Percentiles rank a stretch among this genome's conserved stretches.
These are phyloP conservation scores for Podaxis mareebaensis DNA, from an alignment of 768 basidiomycete genomes.

Conservation along the genomic window DNA sequence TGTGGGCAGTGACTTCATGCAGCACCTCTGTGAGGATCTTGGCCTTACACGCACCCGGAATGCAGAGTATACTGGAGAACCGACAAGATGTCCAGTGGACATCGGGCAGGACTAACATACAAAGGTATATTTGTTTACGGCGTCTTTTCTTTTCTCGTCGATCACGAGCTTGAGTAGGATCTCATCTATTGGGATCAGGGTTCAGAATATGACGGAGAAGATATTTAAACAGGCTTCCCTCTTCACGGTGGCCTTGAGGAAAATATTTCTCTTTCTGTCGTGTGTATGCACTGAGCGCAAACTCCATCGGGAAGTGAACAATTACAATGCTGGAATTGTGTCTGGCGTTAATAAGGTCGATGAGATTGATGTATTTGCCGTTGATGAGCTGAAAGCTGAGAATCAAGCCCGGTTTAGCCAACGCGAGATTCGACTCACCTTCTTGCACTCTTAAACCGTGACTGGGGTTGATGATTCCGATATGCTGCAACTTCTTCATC, in stretches of 20 bases:
- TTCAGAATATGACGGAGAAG: conserved; percentile 32
- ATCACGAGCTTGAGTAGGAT: background rate
- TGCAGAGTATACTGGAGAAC: too few species aligned
- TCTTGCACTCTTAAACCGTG: conserved; percentile 27
- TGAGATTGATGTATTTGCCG: conserved; percentile 37
- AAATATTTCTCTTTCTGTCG: conserved; percentile 27
- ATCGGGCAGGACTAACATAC: background rate
- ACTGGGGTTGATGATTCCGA: conserved; percentile 28
- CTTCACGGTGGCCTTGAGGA: conserved; percentile 29
- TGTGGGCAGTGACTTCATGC: too few species aligned
- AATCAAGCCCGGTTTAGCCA: background rate
- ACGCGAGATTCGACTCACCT: background rate
- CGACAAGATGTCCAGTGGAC: background rate
- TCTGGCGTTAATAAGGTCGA: conserved; percentile 34
- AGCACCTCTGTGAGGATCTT: too few species aligned
- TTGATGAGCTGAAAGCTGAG: conserved; percentile 26
- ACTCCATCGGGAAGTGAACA: conserved; percentile 25
- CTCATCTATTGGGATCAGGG: conserved; percentile 8
- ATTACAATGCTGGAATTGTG: conserved; percentile 14
- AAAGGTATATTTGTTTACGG: background rate
- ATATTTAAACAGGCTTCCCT: conserved; percentile 31
- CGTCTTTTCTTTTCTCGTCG: background rate
- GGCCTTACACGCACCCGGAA: too few species aligned
- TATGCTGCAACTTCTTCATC: conserved; percentile 24
- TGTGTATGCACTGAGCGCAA: conserved; percentile 34